phyloP scores from a whole-genome alignment of 257 asterid species.

The Fraxinus excelsior region DNA sequence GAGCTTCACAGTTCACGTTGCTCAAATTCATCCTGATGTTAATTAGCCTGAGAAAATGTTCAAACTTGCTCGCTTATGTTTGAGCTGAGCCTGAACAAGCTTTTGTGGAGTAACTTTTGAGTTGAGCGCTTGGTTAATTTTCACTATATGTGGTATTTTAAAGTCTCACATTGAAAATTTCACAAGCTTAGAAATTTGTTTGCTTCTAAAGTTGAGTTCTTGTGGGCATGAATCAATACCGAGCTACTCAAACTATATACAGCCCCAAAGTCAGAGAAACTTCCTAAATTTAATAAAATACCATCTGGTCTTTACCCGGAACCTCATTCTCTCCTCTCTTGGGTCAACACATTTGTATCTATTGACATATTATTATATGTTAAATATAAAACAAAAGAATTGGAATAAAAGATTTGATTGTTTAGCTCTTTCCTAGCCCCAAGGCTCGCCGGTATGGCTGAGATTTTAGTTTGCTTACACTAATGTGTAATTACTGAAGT shows the following conservation, averaged over 20 bases:
- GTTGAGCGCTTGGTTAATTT: not conserved
- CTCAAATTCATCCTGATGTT: not conserved
- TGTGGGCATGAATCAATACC: not conserved
- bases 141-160: not conserved
- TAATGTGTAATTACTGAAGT: not conserved
- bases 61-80: not conserved
- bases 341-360: not conserved
- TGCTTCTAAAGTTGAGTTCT: not conserved
- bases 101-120: not conserved
- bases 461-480: not conserved
- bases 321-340: not conserved
- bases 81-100: not conserved
- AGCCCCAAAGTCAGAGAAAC: not conserved
- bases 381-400: not conserved
- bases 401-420: not conserved
- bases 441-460: not conserved
- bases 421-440: not conserved
- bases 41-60: not conserved
- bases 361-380: not conserved
- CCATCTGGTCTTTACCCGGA: not conserved
- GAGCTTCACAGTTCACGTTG: not conserved
- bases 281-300: not conserved
- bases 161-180: not conserved
- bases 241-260: not conserved
- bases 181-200: not conserved